Evolutionary conservation across 2,329 filamentous ascomycete species (phyloP).

Genomic region (Knufia fluminis): DNA sequence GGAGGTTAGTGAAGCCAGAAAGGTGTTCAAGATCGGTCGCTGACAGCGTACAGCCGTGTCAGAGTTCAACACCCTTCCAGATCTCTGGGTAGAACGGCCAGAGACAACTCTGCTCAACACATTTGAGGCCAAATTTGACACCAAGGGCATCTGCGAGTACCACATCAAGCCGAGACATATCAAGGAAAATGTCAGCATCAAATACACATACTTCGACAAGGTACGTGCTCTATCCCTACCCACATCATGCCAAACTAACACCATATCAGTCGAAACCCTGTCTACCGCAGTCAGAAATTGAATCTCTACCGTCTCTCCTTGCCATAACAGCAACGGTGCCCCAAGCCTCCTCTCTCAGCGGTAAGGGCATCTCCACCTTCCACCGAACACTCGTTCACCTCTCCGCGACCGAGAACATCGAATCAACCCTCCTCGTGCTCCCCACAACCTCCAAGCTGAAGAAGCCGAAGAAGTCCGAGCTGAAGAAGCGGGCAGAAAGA

Average conservation of each 20-base stretch:
- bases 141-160: slow-evolving; percentile 20
- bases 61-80: slow-evolving; percentile 16
- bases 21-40: background rate
- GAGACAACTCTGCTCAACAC: slow-evolving; percentile 18
- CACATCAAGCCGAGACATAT: slow-evolving; percentile 14
- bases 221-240: slow-evolving; percentile 9
- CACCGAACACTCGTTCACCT: slow-evolving; percentile 35
- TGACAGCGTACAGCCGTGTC: slow-evolving; percentile 1
- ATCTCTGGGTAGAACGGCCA: slow-evolving; percentile 22
- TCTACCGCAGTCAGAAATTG: slow-evolving; percentile 16
- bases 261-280: slow-evolving; percentile 13
- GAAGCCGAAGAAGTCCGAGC: slow-evolving; percentile 8
- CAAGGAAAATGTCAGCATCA: slow-evolving; percentile 19
- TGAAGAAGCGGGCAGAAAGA: slow-evolving; percentile 12
- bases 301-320: slow-evolving; percentile 28
- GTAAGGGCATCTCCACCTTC: slow-evolving; percentile 12
- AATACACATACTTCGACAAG: slow-evolving; percentile 21
- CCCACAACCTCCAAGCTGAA: slow-evolving; percentile 30
- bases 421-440: slow-evolving; percentile 49
- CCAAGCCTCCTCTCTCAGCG: slow-evolving; percentile 26
- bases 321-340: slow-evolving; percentile 35
- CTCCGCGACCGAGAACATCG: slow-evolving; percentile 43
- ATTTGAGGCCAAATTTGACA: slow-evolving; percentile 16
- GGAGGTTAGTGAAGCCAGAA: slow-evolving; percentile 4
- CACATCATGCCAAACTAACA: background rate